Evolutionary conservation across 176 grass and related monocot genomes (phyloP), one percentile per base, ranked within the genome.

Genomic region (Cenchrus fungigraminus): DNA sequence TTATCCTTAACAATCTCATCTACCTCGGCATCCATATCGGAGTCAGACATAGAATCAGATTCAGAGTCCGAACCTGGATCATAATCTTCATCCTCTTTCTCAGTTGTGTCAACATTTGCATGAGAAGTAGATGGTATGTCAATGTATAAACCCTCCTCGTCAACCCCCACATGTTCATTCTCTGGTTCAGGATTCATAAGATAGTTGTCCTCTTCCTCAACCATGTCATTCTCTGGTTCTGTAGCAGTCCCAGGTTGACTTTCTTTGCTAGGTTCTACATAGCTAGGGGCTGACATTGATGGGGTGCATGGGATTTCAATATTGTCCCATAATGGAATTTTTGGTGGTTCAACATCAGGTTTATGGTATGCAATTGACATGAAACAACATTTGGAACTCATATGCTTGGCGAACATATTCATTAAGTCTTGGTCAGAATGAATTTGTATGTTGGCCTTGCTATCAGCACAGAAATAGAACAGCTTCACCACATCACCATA

Each of bases 151-250:
- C 16, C 17, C 56, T 58, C 56, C 16, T 15, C 51, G 14, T 14
- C 12, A 37, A 37, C 34, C 46, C 46, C 2, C 6, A 49, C 62
- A 65, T 65, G 12, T 42, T 68, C 65, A 68, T 68, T 68, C 34
- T 68, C 65, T 68, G 6, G 65, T 68, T 42, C 34, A 68, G 31
- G 34, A 68, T 69, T 69, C 17, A 69, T 69, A 69, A 69, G 67
- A 69, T 45, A 45, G 8, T 69, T 44, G 11, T 45, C 67, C 40
- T 44, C 67, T 14, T 6, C 14, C 13, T 68, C 13, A 1, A 42
- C 32, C 32, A 68, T 68, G 65, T 68, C 65, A 68, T 68, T 40
- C 2, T 45, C 16, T 45, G 40, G 40, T 69, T 69, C 15, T 10
- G 37, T 20, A 68, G 3, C 8, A 19, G 16, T 69, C 66, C 66